Evolutionary conservation across 495 filamentous ascomycete genomes (phyloP), one percentile per base, ranked within the genome.

Genomic region (Bacidia rubella): DNA sequence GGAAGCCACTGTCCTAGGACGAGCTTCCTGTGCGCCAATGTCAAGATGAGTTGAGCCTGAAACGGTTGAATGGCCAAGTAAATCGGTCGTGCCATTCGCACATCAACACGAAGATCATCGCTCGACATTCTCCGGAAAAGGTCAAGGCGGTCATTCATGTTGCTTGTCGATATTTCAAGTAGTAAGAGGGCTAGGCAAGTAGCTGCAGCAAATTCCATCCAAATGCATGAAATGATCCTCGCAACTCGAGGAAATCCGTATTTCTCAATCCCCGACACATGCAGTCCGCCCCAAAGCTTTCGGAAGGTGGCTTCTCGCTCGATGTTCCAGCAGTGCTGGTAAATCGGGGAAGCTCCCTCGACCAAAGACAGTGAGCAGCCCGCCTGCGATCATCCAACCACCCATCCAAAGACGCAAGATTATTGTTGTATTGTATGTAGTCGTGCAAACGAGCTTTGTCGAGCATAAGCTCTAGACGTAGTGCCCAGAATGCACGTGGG

Each of bases 341-440:
- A 1, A 1, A 2, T 22, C 26, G 47, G 19, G 47, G 23, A 35
- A n/a, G 25, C 27, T 39, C 32, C 29, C 47, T 50, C 47, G 32
- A 50, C 47, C 12, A n/a, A 40, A 27, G n/a, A 43, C 49, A 53
- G 35, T 45, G 44, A 42, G 50, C 50, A 27, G 26, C 35, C 24
- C 38, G 35, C 50, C 50, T 58, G 52, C 52, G 44, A 51, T 44
- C 48, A 38, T 58, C 41, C 52, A 51, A 54, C 40, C 52, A 54
- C 32, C 52, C 47, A 58, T 46, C 43, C 56, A 43, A 52, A 52
- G 49, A 49, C 22, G 48, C 15, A 49, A 43, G 44, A 45, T 25
- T 15, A 48, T 7, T 53, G 45, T 45, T 45, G 12, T 50, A 21
- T 1, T 44, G n/a, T 50, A 21, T 1, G 12, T 44, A 44, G 7